phyloP scores from a whole-genome alignment of 257 asterid genomes.

The Solanum arcanum region DNA sequence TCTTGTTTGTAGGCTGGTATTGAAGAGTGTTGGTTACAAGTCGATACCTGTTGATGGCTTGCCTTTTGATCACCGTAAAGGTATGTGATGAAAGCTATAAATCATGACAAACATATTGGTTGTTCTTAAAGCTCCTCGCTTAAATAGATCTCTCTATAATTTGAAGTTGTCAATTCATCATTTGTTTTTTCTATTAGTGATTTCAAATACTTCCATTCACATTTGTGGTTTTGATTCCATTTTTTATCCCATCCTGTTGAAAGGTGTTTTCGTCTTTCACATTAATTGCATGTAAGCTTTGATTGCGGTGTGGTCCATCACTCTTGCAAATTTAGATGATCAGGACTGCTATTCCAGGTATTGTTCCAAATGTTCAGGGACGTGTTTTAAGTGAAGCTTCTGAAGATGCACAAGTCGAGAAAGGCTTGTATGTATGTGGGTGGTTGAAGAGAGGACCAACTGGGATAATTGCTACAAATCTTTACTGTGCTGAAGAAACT shows the following conservation, averaged over 20 bases:
- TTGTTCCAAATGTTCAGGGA: constrained; percentile 72
- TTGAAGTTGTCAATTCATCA: neutral
- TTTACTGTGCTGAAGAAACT: constrained; percentile 78
- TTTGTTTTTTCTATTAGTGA: neutral
- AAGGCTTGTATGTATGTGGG: constrained; percentile 77
- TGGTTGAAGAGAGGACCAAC: constrained; percentile 98
- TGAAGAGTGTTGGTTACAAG: constrained; percentile 93
- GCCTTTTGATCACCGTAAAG: constrained; percentile 63
- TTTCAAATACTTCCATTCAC: neutral
- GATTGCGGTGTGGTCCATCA: neutral
- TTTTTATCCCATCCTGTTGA: neutral
- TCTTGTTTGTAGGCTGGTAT: constrained; percentile 42
- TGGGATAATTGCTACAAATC: constrained; percentile 75
- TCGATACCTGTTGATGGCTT: constrained; percentile 62
- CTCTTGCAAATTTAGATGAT: neutral
- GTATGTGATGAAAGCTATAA: neutral
- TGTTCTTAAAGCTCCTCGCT: neutral
- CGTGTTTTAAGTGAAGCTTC: constrained; percentile 36
- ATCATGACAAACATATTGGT: neutral
- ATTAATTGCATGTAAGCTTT: neutral
- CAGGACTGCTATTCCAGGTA: constrained; percentile 29
- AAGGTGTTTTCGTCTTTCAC: neutral
- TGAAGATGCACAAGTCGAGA: constrained; percentile 29
- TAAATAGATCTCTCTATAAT: neutral
- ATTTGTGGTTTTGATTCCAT: neutral